Evolutionary conservation across 257 asterid genomes (phyloP).

Genomic region (Coffea canephora): DNA sequence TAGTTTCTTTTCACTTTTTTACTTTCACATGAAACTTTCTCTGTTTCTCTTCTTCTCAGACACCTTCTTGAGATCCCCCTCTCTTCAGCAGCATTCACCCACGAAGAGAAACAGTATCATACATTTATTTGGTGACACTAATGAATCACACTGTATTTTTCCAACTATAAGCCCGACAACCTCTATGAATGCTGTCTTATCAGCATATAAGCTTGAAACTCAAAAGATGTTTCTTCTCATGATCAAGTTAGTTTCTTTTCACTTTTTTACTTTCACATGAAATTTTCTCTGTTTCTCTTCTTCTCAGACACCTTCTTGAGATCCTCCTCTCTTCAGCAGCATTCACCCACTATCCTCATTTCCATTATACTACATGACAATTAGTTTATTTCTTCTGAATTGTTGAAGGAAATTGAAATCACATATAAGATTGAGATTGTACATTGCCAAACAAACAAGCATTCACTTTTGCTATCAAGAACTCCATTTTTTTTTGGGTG

Average conservation of each 20-base stretch:
- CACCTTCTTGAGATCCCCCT: too few species aligned
- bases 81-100: too few species aligned
- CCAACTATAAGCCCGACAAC: neutral
- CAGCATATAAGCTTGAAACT: neutral
- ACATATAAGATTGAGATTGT: neutral
- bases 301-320: neutral
- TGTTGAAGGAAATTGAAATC: neutral
- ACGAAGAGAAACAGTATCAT: neutral
- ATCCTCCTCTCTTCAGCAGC: neutral
- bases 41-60: too few species aligned
- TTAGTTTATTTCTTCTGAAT: too few species aligned
- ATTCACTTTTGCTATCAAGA: neutral
- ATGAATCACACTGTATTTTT: neutral
- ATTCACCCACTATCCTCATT: neutral
- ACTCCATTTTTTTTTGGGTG: neutral
- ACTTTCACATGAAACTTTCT: neutral
- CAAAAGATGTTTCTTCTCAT: neutral
- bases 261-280: neutral
- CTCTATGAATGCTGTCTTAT: neutral
- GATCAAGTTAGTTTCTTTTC: neutral
- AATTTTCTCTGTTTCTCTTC: neutral
- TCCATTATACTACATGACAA: neutral
- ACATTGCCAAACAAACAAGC: neutral
- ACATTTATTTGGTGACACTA: neutral
- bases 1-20: neutral